Evolutionary conservation across 257 asterid genomes (phyloP), one percentile per base, ranked within the genome.

Genomic region (Jaltomata sinuosa): DNA sequence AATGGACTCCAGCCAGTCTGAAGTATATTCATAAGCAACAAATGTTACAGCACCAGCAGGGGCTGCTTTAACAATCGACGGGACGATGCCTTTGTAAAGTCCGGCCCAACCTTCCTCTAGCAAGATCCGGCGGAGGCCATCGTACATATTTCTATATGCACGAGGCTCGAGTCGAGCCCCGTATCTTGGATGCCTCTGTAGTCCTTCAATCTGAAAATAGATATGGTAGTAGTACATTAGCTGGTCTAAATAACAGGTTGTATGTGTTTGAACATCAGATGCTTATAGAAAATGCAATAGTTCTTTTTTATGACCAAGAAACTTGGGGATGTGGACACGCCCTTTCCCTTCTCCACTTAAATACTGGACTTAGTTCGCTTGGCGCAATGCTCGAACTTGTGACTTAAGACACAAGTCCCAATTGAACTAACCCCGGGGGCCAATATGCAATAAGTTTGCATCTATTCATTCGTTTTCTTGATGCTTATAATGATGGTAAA

Each of bases 1-100:
- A 71, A 64, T 45, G 32, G 94, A 87, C 90, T 92, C 97, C 59
- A 94, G 84, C 98, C 98, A 93, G 81, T 93, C 94, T 0, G 98
- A 93, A 2, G 92, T 89, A 80, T 87, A 90, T 87, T 96, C 99
- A 80, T 92, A 94, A 32, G 94, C 96, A 88, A 93, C 97, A 81
- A 96, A 96, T 55, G 99, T 96, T 34, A 96, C 97, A 83, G 99
- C 99, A 82, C 97, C 95, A 50, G 98, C 98, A 1, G 98, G 97
- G 62, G 99, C 99, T 81, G 99, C 98, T 91, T 94, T 94, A 84
- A 93, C 81, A 21, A 94, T 88, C 1, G 99, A 96, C 1, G 99
- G 99, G 67, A 91, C 93, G 3, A 96, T 96, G 84, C 99, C 99
- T 87, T 96, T 96, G 22, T 96, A 96, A 6, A 96, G 97, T 16